Base-by-base conservation (phyloP, 2,329 filamentous ascomycete genomes). In the Tolypocladium ophioglossoides region DNA sequence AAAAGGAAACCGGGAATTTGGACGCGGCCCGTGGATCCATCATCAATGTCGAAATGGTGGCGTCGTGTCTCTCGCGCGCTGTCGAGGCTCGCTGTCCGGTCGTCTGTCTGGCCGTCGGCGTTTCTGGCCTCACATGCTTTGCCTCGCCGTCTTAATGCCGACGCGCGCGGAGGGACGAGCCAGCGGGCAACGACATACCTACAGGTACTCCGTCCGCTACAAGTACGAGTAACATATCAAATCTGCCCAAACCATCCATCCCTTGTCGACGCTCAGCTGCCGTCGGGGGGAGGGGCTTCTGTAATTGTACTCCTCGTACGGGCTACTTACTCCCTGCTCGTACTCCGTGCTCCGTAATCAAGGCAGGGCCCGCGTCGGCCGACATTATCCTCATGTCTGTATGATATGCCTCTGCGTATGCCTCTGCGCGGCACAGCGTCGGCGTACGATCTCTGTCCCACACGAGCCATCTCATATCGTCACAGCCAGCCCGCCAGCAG, bases 1-100 rank as follows among this genome's bases (percentile, higher is more conserved):
- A 32, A 54, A 54, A 54, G 52, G 52, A 54, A 54, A 54, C 52
- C 52, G 52, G 52, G 47, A 41, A 37, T 9, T n/a, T 11, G 50
- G 50, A 20, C 50, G 30, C 24, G 38, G 50, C 24, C 41, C 41
- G 9, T 18, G 16, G 16, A 18, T 14, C 18, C 30, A 37, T n/a
- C 47, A 5, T 22, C 8, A 2, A 9, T 4, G 27, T n/a, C 41
- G 24, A 1, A 4, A 12, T 32, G 44, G 44, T 47, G 44, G 44
- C 44, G 44, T 47, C 44, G 44, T 22, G 3, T 4, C 11, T 44
- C 22, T 44, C 27, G 27, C 16, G 27, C 24, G 8, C 16, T 24
- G 2, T 24, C 4, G 12, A 18, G 18, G 7, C 20, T 24, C 39
- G 39, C 39, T 24, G 39, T 8, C 37, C 9, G 37, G n/a, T n/a